Base-by-base conservation (phyloP, 495 filamentous ascomycete species). In the Trichoderma erinaceum region DNA sequence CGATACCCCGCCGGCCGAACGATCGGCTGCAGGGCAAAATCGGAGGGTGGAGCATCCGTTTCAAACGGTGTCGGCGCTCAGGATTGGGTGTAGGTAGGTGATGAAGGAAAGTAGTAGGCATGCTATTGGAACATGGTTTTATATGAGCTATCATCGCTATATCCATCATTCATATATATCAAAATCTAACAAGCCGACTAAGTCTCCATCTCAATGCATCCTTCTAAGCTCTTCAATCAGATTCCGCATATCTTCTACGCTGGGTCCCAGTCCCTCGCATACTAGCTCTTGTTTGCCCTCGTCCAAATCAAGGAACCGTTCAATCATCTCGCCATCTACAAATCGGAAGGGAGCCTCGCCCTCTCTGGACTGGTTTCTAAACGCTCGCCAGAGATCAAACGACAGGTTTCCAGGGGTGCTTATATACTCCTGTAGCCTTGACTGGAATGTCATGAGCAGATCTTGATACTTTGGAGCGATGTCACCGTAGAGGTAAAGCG, bases 271-370 rank as follows among this genome's bases (percentile, higher is more conserved):
- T 18, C 81, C 84, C 69, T 85, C 76, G 63, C 84, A 84, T 66
- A 97, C 86, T 72, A 86, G 82, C 74, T 85, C 81, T 73, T 96
- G 92, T 66, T 85, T 73, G 10, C 75, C 78, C 58, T 87, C 83
- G 56, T 83, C 78, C 61, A 89, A 79, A 70, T 92, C 88, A 67
- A 98, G 75, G 76, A 97, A 99, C 52, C 84, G 75, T 77, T 97
- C 93, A 32, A 99, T 81, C 65, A 98, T 78, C 74, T 98, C 95
- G 0, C 93, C 95, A 73, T 99, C 95, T 56, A 98, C 87, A 73
- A 98, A 97, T 10, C 95, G 84, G 70, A 86, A 89, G 1, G 96
- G 95, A 67, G 90, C 91, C 4, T 90, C 87, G 0, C 85, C 85
- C 65, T 89, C 87, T 48, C 90, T 80, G 29, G 89, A 88, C 41